Conservation (phyloP, 2,329 filamentous ascomycete species). For the Arthrobotrys entomopaga region DNA sequence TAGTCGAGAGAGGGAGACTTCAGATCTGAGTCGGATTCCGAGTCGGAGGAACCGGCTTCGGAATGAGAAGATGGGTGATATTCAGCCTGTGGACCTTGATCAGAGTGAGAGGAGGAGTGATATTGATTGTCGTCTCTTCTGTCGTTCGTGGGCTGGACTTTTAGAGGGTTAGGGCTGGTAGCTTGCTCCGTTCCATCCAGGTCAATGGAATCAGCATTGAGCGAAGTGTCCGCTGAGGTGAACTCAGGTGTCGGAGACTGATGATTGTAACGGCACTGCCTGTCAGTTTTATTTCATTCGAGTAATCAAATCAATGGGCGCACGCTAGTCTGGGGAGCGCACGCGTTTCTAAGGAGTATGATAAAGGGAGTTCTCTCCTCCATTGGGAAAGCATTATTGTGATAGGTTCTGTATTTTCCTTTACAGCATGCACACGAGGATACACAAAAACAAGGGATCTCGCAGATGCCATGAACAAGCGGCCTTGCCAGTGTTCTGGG, state of each 20-base stretch:
- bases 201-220: slow-evolving; percentile 28
- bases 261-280: slow-evolving; percentile 2
- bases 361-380: no score
- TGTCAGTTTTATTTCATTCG: background rate
- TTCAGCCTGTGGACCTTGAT: slow-evolving; percentile 30
- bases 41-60: slow-evolving; percentile 11
- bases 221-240: slow-evolving; percentile 44
- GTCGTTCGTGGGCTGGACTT: background rate
- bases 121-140: slow-evolving; percentile 34
- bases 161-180: background rate
- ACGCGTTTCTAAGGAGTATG: no score
- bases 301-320: no score
- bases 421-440: background rate
- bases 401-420: no score
- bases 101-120: slow-evolving; percentile 51
- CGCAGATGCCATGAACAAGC: slow-evolving; percentile 7
- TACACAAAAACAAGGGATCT: slow-evolving; percentile 16
- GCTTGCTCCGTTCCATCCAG: slow-evolving; percentile 1
- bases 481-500: background rate
- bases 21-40: slow-evolving; percentile 24
- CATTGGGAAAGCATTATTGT: no score
- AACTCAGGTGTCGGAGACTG: slow-evolving; percentile 32
- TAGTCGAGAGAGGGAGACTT: slow-evolving; percentile 23
- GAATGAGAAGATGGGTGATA: slow-evolving; percentile 46
- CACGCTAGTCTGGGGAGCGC: no score